A percentile compares a stretch with the other conserved stretches of the same genome.
These are phyloP conservation scores for Abrus precatorius DNA, from an alignment of 306 rosid species.

Conservation along the genomic window DNA sequence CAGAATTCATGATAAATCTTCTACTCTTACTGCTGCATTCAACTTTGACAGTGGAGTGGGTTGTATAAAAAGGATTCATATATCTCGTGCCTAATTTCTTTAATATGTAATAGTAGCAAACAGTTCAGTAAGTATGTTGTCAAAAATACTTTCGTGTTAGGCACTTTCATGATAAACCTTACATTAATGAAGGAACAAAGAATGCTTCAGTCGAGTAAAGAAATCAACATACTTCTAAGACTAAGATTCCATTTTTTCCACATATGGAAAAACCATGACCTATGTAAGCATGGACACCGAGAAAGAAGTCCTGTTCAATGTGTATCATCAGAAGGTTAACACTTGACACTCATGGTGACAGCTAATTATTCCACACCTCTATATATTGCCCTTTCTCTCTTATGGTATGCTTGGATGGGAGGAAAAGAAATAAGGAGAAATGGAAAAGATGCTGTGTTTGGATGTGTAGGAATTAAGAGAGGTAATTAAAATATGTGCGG, in stretches of 20 bases:
- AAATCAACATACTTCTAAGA: not conserved
- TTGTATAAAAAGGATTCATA: conserved; percentile 8
- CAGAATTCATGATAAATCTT: not conserved
- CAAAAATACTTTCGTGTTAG: not conserved
- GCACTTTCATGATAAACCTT: not conserved
- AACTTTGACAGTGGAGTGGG: not conserved
- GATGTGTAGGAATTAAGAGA: too few relatives aligned
- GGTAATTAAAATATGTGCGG: too few relatives aligned
- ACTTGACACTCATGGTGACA: too few relatives aligned
- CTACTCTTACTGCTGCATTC: not conserved
- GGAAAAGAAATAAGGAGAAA: too few relatives aligned
- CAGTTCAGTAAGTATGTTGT: not conserved
- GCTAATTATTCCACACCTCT: not conserved
- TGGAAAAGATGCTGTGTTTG: too few relatives aligned
- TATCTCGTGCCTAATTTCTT: conserved; percentile 11
- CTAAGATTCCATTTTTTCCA: not conserved
- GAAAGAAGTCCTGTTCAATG: not conserved
- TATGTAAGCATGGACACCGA: not conserved
- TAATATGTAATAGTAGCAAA: not conserved
- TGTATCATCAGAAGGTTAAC: not conserved
- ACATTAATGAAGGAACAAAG: not conserved
- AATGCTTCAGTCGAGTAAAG: not conserved
- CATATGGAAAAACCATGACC: not conserved
- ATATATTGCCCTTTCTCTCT: not conserved
- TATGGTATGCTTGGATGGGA: too few relatives aligned